Percentiles rank a stretch among this genome's conserved stretches.
Evolutionary conservation across 805 yeast species (phyloP).

Genomic region (Jamesozyma spencerorum): DNA sequence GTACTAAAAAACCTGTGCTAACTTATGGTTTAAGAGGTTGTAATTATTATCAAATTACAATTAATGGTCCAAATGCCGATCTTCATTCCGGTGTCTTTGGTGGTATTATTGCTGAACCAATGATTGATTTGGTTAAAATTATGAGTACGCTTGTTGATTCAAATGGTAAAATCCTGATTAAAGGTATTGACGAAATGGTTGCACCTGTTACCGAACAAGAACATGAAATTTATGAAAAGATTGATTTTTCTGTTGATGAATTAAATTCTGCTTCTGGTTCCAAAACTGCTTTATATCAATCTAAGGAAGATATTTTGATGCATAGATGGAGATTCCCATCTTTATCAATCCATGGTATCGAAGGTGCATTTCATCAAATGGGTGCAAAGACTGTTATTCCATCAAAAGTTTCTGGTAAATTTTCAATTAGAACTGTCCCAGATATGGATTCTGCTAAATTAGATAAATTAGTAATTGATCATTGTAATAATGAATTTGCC

Average conservation of each 20-base stretch:
- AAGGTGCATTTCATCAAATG: conserved; percentile 89
- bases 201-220: conserved; percentile 86
- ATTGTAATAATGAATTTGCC: conserved; percentile 56
- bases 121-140: conserved; percentile 81
- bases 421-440: conserved; percentile 96
- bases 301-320: conserved; percentile 80
- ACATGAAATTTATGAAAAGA: conserved; percentile 66
- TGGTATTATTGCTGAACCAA: conserved; percentile 94
- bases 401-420: conserved; percentile 86
- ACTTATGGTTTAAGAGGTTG: conserved; percentile 97
- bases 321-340: conserved; percentile 99
- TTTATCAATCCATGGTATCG: conserved; percentile 89
- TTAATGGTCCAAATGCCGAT: conserved; percentile 93
- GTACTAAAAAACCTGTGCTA: conserved; percentile 91
- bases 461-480: conserved; percentile 65
- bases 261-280: conserved; percentile 86
- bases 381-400: conserved; percentile 99
- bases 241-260: conserved; percentile 77
- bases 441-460: conserved; percentile 74
- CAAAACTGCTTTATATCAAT: conserved; percentile 64
- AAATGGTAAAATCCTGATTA: conserved; percentile 74
- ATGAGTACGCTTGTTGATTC: conserved; percentile 70
- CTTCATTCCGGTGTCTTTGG: conserved; percentile 97
- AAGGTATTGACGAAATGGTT: conserved; percentile 89
- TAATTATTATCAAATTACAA: conserved; percentile 75